Base-by-base conservation (phyloP, 2,329 filamentous ascomycete genomes). In the Pseudodiploospora longispora region DNA sequence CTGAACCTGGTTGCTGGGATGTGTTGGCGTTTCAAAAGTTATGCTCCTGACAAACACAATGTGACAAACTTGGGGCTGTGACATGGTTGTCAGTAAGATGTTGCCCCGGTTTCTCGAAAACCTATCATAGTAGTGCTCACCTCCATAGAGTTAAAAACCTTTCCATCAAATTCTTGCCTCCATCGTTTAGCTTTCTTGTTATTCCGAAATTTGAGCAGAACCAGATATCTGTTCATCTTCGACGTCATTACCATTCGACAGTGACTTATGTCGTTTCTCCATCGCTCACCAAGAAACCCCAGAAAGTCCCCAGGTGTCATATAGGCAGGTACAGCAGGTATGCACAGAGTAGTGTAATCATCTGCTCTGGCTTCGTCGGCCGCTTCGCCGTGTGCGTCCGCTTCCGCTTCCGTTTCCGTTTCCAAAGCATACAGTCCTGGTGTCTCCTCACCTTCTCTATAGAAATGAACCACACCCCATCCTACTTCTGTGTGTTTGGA, bases 21-120 rank as follows among this genome's bases (percentile, higher is more conserved):
- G 58, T 52, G 61, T 69, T 59, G 83, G 78, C 10, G 77, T 80
- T 59, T 89, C 80, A 52, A 96, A 89, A 33, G 86, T 87, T 54
- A 97, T 93, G 2, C 85, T 89, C 61, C 88, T 93, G 63, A 98
- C 85, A 61, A 95, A 95, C 5, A 95, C 87, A 37, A 95, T 88
- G 67, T 95, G 90, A 61, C 91, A 97, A 40, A 89, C 88, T 67
- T 97, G 89, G 34, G 90, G 86, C 85, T 64, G 37, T n/a, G 27
- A 38, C n/a, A 39, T 33, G 6, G 35, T 34, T 9, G 43, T 48
- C n/a, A 48, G 39, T 27, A 46, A 19, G 19, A 19, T 19, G 3
- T 19, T 19, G 7, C 4, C 12, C 10, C 7, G 19, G 19, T 19
- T 19, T 19, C 19, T 19, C 19, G 19, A 19, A 19, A 19, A 19